Evolutionary conservation across 805 yeast genomes (phyloP).

Genomic region (Cephaloascus albidus): DNA sequence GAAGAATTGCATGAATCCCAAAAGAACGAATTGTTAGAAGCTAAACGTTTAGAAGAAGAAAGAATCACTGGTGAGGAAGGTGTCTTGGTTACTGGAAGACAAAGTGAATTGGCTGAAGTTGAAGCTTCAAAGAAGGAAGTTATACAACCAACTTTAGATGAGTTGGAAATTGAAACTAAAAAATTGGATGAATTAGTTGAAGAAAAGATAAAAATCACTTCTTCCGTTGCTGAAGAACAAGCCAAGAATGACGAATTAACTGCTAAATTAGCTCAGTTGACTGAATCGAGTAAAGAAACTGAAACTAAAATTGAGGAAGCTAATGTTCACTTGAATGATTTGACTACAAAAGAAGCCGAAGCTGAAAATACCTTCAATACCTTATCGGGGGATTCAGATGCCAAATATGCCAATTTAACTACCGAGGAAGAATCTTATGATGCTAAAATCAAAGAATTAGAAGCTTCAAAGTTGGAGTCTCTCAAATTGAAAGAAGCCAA

Average conservation of each 20-base stretch:
- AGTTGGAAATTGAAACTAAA: conserved; percentile 37
- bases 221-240: conserved; percentile 35
- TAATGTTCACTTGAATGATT: conserved; percentile 20
- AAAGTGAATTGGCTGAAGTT: conserved; percentile 33
- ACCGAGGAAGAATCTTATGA: conserved; percentile 27
- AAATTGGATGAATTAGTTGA: conserved; percentile 40
- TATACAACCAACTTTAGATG: conserved; percentile 45
- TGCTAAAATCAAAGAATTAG: conserved; percentile 30
- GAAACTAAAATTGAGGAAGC: conserved; percentile 22
- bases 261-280: conserved; percentile 31
- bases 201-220: conserved; percentile 35
- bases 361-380: conserved; percentile 8
- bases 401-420: conserved; percentile 14
- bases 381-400: background rate
- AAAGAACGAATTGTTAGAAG: background rate
- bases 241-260: conserved; percentile 34
- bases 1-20: conserved; percentile 29
- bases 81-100: conserved; percentile 33
- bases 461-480: conserved; percentile 25
- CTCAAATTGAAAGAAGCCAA: conserved; percentile 24
- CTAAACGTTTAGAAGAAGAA: conserved; percentile 31
- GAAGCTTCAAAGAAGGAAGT: conserved; percentile 45
- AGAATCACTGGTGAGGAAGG: conserved; percentile 32
- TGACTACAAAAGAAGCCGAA: conserved; percentile 26
- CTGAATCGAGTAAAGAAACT: conserved; percentile 32